A percentile compares a stretch with the other conserved stretches of the same genome.
Conservation (phyloP, 139 green algal species). For the Chlamydomonas asymmetrica region DNA sequence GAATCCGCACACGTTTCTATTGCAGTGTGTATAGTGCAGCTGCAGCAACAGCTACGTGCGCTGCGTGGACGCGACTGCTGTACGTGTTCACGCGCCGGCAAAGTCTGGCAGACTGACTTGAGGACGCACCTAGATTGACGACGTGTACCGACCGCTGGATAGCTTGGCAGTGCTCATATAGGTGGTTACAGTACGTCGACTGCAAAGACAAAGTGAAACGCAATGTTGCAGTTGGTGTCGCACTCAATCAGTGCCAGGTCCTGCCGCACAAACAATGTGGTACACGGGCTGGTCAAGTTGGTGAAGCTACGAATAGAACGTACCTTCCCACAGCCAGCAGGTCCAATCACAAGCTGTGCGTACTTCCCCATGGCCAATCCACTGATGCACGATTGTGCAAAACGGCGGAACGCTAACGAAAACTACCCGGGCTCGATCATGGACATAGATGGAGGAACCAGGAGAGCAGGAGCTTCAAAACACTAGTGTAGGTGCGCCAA, state of each 20-base stretch:
- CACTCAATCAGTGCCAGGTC: background rate
- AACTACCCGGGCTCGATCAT: background rate
- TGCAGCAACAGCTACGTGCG: too few species aligned
- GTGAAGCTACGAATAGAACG: too few species aligned
- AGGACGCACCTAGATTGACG: conserved; percentile 87
- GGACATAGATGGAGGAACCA: background rate
- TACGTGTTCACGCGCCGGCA: too few species aligned
- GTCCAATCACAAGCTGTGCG: conserved; percentile 96
- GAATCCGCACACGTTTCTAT: too few species aligned
- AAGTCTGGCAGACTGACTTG: background rate
- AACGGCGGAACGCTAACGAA: background rate
- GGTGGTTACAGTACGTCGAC: conserved; percentile 93
- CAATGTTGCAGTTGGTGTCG: background rate
- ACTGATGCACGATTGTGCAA: background rate
- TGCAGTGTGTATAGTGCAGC: too few species aligned
- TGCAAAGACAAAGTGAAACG: conserved; percentile 42
- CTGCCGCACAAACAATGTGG: background rate
- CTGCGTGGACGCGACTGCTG: too few species aligned
- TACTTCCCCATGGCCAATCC: conserved; percentile 87
- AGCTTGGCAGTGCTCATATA: conserved; percentile 91
- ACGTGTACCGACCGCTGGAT: conserved; percentile 80
- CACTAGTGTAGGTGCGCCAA: background rate
- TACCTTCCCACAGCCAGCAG: conserved; percentile 95
- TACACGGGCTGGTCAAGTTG: too few species aligned
- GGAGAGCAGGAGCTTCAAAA: background rate